Percentiles rank a stretch among this genome's conserved stretches.
These are phyloP conservation scores for Eleusine coracana DNA, from an alignment of 176 grass and related monocot genomes.

Conservation along the genomic window DNA sequence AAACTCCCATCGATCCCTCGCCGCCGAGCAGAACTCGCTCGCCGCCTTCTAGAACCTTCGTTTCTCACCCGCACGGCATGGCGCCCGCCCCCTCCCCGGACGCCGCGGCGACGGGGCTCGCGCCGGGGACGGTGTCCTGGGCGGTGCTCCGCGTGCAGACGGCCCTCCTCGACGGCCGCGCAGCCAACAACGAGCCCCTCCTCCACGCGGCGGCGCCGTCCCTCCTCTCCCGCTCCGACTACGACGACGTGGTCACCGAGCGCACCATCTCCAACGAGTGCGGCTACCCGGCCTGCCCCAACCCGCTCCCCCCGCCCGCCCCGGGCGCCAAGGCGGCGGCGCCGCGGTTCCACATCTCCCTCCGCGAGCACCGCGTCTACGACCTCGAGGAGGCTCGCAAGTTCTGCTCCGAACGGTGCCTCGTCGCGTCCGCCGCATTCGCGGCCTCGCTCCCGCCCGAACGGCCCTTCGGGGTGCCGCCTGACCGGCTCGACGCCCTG, in stretches of 20 bases:
- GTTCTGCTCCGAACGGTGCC: slow-evolving; percentile 78
- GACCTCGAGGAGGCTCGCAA: slow-evolving; percentile 79
- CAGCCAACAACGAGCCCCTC: slow-evolving; percentile 43
- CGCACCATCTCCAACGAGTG: slow-evolving; percentile 63
- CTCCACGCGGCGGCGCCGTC: slow-evolving; percentile 43
- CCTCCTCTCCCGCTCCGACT: slow-evolving; percentile 72
- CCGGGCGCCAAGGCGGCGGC: neutral
- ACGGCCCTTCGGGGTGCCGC: slow-evolving; percentile 39
- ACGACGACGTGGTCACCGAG: slow-evolving; percentile 79
- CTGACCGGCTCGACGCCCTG: slow-evolving; percentile 38
- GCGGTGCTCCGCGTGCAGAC: slow-evolving; percentile 60
- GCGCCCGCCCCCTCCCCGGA: neutral
- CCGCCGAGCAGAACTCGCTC: neutral
- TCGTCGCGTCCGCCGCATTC: slow-evolving; percentile 62
- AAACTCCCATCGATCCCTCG: neutral
- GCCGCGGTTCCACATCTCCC: slow-evolving; percentile 64
- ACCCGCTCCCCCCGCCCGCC: slow-evolving; percentile 18
- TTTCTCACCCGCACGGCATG: neutral
- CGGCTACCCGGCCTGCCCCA: slow-evolving; percentile 54
- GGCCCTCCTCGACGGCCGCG: slow-evolving; percentile 62
- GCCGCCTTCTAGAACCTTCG: neutral
- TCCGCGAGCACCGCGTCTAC: slow-evolving; percentile 92
- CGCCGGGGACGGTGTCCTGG: slow-evolving; percentile 26
- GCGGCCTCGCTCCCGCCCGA: slow-evolving; percentile 43
- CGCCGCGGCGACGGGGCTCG: neutral